Evolutionary conservation across 768 basidiomycete genomes (phyloP), one percentile per base, ranked within the genome.

Genomic region (Gloeopeniophorella convolvens): DNA sequence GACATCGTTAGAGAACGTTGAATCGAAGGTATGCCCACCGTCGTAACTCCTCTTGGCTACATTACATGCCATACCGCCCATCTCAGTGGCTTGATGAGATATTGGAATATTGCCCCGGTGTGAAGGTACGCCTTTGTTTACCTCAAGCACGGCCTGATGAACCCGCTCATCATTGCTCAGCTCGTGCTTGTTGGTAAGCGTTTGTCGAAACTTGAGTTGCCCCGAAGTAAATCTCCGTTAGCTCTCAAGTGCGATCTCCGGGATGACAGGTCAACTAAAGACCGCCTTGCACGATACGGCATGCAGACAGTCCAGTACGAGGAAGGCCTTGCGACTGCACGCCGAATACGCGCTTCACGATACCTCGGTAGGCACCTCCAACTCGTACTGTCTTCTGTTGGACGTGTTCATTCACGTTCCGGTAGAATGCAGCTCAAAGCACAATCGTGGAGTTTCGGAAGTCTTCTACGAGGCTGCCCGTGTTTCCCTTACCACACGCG

Each of bases 221-320:
- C 16, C 41, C 16, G 41, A 50, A 52, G 33, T n/a, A n/a, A 20
- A 41, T 45, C 16, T 26, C 16, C 24, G 10, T 32, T 47, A 91
- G 95, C 95, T 9, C 75, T 96, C 32, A 98, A 98, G 72, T 98
- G 95, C 59, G 95, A 98, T 68, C 76, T 98, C 34, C 76, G 95
- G 43, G 92, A 96, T 49, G 95, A 98, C 62, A 72, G 72, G 11
- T 70, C 74, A 6, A 77, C 84, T 18, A 76, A 74, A 62, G 88
- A 89, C 41, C 79, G 84, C 45, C 72, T 97, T 43, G 78, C 79
- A 34, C 77, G 84, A 45, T 80, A 82, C 58, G 79, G 81, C 10
- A 68, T 73, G 57, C 82, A 82, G 55, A 77, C 89, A 5, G 82
- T 96, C 23, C 82, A 90, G 60, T 98, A 97, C 58, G 94, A 98